These are phyloP conservation scores for Annulohypoxylon bovei DNA, from an alignment of 495 filamentous ascomycete genomes.

Conservation along the genomic window DNA sequence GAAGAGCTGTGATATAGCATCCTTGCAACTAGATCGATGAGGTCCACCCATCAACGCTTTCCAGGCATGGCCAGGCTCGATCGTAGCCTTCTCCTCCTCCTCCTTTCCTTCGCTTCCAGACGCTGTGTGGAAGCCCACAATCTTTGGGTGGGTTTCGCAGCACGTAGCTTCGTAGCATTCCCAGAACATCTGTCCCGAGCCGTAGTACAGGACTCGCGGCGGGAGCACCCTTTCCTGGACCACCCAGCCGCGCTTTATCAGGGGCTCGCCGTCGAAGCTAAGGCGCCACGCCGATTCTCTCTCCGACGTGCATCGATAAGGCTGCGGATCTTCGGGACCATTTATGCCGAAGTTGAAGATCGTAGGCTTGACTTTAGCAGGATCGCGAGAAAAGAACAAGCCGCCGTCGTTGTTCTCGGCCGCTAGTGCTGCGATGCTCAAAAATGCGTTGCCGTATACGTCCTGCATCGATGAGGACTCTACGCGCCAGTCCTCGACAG, in stretches of 20 bases:
- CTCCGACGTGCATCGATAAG: background rate
- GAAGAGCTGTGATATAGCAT: background rate
- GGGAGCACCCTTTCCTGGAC: background rate
- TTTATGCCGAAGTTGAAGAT: background rate
- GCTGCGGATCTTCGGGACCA: background rate
- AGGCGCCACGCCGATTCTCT: background rate
- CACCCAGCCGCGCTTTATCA: background rate
- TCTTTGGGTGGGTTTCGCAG: background rate
- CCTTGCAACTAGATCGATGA: too few relatives aligned
- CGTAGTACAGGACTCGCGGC: background rate
- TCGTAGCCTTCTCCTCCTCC: background rate
- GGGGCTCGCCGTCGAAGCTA: background rate
- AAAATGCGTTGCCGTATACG: background rate
- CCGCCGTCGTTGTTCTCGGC: background rate
- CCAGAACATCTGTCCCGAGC: background rate
- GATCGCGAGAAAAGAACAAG: background rate
- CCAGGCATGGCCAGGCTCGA: background rate
- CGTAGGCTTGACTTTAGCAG: background rate
- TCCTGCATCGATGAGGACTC: background rate
- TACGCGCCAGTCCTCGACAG: background rate
- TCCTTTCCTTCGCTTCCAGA: background rate
- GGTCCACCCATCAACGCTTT: background rate
- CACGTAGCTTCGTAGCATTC: background rate
- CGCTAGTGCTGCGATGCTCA: background rate
- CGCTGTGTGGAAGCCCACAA: background rate